phyloP scores from a whole-genome alignment of 495 filamentous ascomycete species.

The Pyronema domesticum region DNA sequence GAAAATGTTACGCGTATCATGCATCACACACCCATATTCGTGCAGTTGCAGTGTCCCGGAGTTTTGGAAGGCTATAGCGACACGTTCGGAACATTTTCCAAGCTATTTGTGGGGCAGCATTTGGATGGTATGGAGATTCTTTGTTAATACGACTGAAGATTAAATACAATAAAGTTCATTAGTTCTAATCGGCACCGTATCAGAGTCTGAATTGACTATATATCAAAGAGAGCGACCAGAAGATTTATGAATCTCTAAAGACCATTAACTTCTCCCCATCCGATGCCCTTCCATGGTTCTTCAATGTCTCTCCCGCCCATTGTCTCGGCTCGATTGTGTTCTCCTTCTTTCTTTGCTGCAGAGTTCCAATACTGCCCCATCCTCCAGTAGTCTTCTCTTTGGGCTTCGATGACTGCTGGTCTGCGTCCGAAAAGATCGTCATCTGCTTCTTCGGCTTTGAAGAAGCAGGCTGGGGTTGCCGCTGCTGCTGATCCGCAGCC shows the following conservation, averaged over 20 bases:
- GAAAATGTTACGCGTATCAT: no score
- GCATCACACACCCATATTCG: no score
- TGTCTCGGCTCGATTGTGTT: slow-evolving; percentile 73
- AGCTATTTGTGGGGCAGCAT: no score
- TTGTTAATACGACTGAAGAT: no score
- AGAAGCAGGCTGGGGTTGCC: slow-evolving; percentile 32
- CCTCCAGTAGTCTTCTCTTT: slow-evolving; percentile 41
- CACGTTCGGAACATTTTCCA: slow-evolving; percentile 39
- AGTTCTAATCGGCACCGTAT: no score
- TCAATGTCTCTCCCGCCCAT: slow-evolving; percentile 82
- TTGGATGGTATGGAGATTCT: no score
- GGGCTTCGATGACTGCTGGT: slow-evolving; percentile 33
- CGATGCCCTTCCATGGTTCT: slow-evolving; percentile 50
- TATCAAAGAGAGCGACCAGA: slow-evolving; percentile 8
- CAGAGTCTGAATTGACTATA: slow-evolving; percentile 58
- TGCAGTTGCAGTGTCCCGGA: no score
- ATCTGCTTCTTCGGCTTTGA: slow-evolving; percentile 51
- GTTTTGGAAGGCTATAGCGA: slow-evolving; percentile 73
- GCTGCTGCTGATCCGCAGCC: slow-evolving; percentile 48
- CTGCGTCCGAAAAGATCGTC: slow-evolving; percentile 72
- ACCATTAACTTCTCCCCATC: slow-evolving; percentile 54
- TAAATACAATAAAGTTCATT: no score
- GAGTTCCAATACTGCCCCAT: slow-evolving; percentile 80
- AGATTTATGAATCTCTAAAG: slow-evolving; percentile 81
- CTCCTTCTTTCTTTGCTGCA: slow-evolving; percentile 82